A percentile compares a stretch with the other conserved stretches of the same genome.
phyloP scores from a whole-genome alignment of 352 stramenopile species.

The Phytophthora syringae region DNA sequence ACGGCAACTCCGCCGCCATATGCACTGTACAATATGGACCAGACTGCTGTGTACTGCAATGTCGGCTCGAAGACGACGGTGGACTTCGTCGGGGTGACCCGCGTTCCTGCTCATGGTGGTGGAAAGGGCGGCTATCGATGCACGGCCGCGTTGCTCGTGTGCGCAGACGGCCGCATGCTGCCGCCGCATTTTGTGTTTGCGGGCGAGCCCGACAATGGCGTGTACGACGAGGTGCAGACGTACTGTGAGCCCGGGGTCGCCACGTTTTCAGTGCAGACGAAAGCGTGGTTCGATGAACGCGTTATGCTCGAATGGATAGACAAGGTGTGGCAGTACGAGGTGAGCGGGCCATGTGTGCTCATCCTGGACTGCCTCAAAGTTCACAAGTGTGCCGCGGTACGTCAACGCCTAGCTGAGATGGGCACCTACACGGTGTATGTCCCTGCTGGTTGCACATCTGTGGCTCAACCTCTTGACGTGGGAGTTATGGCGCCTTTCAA shows the following conservation, averaged over 20 bases:
- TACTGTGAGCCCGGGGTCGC: neutral
- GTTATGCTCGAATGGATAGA: neutral
- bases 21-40: conserved; percentile 3
- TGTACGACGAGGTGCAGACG: neutral
- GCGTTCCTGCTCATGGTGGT: neutral
- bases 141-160: neutral
- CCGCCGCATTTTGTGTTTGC: neutral
- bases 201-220: neutral
- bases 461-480: neutral
- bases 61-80: neutral
- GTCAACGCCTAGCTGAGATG: neutral
- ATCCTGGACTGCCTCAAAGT: neutral
- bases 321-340: neutral
- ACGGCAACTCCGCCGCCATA: neutral
- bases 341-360: neutral
- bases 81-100: neutral
- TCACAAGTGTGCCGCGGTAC: neutral
- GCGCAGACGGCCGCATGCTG: too few relatives aligned
- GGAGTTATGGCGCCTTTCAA: neutral
- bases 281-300: neutral
- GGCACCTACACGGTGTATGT: neutral
- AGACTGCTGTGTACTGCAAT: neutral
- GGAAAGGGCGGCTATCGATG: neutral
- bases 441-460: neutral
- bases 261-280: neutral